Percentiles rank a stretch among this genome's conserved stretches.
These are phyloP conservation scores for Hermanozyma aechmeae DNA, from an alignment of 805 yeast genomes.

Conservation along the genomic window DNA sequence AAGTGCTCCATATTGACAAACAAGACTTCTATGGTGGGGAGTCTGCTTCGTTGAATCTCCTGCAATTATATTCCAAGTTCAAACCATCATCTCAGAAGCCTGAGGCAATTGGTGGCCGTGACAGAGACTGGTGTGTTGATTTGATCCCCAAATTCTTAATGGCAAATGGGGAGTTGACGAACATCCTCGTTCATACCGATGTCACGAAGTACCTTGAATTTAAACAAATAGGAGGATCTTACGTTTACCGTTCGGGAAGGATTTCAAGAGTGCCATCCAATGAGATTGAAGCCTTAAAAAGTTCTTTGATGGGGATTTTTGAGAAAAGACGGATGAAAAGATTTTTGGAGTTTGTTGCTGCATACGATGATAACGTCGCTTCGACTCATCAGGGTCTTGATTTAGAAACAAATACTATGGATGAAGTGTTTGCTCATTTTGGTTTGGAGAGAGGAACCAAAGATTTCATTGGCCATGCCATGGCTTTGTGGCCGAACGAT, in stretches of 20 bases:
- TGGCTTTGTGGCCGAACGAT: constrained; percentile 95
- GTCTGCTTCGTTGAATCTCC: constrained; percentile 72
- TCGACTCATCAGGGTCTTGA: constrained; percentile 81
- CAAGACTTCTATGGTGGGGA: constrained; percentile 96
- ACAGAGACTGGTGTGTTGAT: constrained; percentile 97
- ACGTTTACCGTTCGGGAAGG: constrained; percentile 81
- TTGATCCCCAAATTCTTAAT: constrained; percentile 92
- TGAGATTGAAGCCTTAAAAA: constrained; percentile 81
- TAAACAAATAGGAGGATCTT: constrained; percentile 93
- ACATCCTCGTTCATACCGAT: constrained; percentile 89
- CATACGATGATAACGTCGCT: constrained; percentile 67
- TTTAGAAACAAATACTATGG: constrained; percentile 83
- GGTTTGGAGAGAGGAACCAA: constrained; percentile 90
- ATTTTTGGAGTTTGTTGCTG: constrained; percentile 80
- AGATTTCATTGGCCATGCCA: constrained; percentile 96
- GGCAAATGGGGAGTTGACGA: constrained; percentile 97
- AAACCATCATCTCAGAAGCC: constrained; percentile 67
- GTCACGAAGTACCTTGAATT: constrained; percentile 94
- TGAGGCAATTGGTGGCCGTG: constrained; percentile 70
- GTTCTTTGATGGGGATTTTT: constrained; percentile 91
- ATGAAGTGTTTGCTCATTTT: constrained; percentile 78
- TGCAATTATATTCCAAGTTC: constrained; percentile 68
- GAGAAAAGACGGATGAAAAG: constrained; percentile 93
- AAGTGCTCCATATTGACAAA: constrained; percentile 91
- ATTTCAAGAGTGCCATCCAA: constrained; percentile 93